Conservation (phyloP, 1,284 basidiomycete species). For the Ceratobasidium sp. region DNA sequence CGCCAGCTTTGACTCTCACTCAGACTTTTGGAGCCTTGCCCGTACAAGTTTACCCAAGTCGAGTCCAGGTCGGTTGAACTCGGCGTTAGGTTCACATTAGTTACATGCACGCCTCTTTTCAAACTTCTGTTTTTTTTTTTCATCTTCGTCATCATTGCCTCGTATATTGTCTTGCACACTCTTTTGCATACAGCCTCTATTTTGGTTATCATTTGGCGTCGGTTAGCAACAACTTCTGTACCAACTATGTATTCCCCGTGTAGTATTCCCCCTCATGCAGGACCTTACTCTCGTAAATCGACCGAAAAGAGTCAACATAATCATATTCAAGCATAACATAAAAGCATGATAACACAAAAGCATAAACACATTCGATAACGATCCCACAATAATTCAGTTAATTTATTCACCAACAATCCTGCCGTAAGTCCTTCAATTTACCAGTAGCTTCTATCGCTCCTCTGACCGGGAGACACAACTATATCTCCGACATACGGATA, state of each 20-base stretch:
- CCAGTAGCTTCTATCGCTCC: too few relatives aligned
- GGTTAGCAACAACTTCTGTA: conserved; percentile 5
- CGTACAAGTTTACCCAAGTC: conserved; percentile 1
- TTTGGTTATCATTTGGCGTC: background rate
- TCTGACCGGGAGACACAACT: too few relatives aligned
- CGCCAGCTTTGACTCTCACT: conserved; percentile 17
- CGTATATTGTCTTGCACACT: background rate
- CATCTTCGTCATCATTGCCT: background rate
- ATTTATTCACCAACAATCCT: too few relatives aligned
- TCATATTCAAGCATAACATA: background rate
- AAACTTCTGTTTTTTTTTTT: background rate
- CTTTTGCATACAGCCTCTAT: conserved; percentile 2
- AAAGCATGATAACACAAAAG: background rate
- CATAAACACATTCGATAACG: too few relatives aligned
- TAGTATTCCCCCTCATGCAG: background rate
- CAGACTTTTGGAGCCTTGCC: conserved; percentile 36
- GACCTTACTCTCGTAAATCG: background rate
- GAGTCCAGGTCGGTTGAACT: background rate
- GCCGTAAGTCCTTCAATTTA: too few relatives aligned
- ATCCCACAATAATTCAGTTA: too few relatives aligned
- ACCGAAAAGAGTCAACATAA: background rate
- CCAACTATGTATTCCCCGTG: conserved; percentile 36
- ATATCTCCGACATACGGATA: too few relatives aligned
- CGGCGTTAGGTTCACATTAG: background rate
- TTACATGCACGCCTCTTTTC: background rate